Evolutionary conservation across 177 flowering plant genomes (phyloP).

Genomic region (Vitis hybrid): DNA sequence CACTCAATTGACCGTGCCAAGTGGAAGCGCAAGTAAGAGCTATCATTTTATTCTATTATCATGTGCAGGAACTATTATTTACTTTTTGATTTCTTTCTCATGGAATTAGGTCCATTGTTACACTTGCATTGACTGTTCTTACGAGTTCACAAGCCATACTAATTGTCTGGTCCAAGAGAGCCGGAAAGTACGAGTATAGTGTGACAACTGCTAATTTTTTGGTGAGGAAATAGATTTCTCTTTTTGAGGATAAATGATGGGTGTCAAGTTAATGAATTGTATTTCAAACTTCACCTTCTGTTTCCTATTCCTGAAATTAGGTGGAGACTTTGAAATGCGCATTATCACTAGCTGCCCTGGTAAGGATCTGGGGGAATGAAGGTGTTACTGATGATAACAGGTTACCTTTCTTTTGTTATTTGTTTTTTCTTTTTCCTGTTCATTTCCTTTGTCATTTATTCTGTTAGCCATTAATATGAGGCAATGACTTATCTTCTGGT

Average conservation of each 20-base stretch:
- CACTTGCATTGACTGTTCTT: slow-evolving; percentile 78
- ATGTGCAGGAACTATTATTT: not conserved
- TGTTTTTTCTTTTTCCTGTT: not conserved
- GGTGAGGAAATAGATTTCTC: slow-evolving; percentile 42
- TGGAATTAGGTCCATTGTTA: slow-evolving; percentile 62
- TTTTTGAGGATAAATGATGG: not conserved
- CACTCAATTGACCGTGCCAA: slow-evolving; percentile 38
- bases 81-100: slow-evolving; percentile 1
- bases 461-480: too few species aligned
- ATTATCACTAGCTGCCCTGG: slow-evolving; percentile 75
- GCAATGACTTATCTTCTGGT: too few species aligned
- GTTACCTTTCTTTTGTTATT: slow-evolving; percentile 26
- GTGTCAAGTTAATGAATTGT: not conserved
- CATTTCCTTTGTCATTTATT: too few species aligned
- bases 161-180: slow-evolving; percentile 97
- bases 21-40: slow-evolving; percentile 83
- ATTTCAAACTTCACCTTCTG: not conserved
- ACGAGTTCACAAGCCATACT: slow-evolving; percentile 97
- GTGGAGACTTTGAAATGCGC: slow-evolving; percentile 95
- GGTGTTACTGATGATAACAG: slow-evolving; percentile 97
- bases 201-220: slow-evolving; percentile 95
- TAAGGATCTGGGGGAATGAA: slow-evolving; percentile 76
- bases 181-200: slow-evolving; percentile 98
- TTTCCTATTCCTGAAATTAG: slow-evolving; percentile 32
- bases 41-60: not conserved